Percentiles rank a stretch among this genome's conserved stretches.
Conservation (phyloP, 768 basidiomycete genomes). For the Pleurotus tuber-regium region DNA sequence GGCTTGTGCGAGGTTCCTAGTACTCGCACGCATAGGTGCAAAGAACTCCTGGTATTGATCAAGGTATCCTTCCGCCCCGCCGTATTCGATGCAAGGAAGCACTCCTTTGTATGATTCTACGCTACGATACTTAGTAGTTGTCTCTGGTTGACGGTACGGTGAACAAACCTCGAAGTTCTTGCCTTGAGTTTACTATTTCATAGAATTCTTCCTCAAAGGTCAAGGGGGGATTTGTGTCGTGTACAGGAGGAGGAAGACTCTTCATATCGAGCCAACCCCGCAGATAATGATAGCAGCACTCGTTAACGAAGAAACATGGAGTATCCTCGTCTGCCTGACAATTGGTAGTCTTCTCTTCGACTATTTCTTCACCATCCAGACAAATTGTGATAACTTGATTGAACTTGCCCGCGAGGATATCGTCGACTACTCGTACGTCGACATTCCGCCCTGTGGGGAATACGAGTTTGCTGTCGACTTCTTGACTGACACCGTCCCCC, state of each 20-base stretch:
- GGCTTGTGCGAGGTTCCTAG: background rate
- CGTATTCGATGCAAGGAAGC: background rate
- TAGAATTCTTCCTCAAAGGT: background rate
- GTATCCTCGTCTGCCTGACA: background rate
- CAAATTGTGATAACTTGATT: background rate
- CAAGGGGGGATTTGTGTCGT: background rate
- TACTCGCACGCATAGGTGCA: background rate
- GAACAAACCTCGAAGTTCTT: background rate
- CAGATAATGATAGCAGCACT: conserved; percentile 1
- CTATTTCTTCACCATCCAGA: background rate
- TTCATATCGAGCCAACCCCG: background rate
- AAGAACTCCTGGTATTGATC: background rate
- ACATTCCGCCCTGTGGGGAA: background rate
- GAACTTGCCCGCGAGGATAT: background rate
- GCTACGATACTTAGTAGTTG: background rate
- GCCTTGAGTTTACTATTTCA: background rate
- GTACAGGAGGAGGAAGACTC: background rate
- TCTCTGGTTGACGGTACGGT: background rate
- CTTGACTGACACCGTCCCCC: background rate
- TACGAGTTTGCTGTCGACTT: background rate
- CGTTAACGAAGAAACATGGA: background rate
- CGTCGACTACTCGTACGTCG: background rate
- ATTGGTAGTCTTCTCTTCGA: background rate
- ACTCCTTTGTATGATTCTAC: background rate
- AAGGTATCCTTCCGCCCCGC: background rate